A percentile compares a stretch with the other conserved stretches of the same genome.
These are phyloP conservation scores for Aspergillus kassunensis DNA, from an alignment of 495 filamentous ascomycete species.

Conservation along the genomic window DNA sequence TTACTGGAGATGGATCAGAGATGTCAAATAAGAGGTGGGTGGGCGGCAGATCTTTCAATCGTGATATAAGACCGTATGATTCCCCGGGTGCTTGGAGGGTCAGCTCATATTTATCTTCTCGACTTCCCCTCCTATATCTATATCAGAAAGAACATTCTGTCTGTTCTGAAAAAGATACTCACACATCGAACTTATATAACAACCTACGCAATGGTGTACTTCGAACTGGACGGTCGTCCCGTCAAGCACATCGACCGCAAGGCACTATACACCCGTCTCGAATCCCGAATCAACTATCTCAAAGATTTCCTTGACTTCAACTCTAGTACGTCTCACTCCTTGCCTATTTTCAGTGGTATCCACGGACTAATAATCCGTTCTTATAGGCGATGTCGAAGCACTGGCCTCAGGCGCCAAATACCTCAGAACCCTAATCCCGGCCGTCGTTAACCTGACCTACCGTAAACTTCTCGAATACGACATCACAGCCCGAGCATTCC, in stretches of 20 bases:
- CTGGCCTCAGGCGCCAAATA: conserved; percentile 62
- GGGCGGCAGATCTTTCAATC: background rate
- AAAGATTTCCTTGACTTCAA: conserved; percentile 71
- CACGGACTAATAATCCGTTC: background rate
- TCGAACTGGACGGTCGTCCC: conserved; percentile 22
- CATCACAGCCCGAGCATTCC: conserved; percentile 69
- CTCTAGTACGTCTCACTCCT: conserved; percentile 44
- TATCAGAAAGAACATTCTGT: too few species aligned
- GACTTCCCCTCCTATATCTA: background rate
- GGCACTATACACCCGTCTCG: conserved; percentile 62
- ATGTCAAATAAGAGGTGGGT: background rate
- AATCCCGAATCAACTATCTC: conserved; percentile 64
- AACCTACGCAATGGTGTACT: conserved; percentile 15
- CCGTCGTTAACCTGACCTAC: conserved; percentile 67
- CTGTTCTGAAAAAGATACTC: too few species aligned
- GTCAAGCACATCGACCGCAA: conserved; percentile 62
- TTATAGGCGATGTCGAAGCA: conserved; percentile 62
- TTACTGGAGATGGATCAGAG: too few species aligned
- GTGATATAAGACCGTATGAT: conserved; percentile 21
- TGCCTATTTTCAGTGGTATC: too few species aligned
- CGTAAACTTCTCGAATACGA: conserved; percentile 68
- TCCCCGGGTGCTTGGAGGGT: conserved; percentile 8
- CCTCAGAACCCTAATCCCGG: conserved; percentile 70
- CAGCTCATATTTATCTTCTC: conserved; percentile 2
- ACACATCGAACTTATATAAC: too few species aligned